These are phyloP conservation scores for Artemisia argyi DNA, from an alignment of 129 eudicot species.

Conservation along the genomic window DNA sequence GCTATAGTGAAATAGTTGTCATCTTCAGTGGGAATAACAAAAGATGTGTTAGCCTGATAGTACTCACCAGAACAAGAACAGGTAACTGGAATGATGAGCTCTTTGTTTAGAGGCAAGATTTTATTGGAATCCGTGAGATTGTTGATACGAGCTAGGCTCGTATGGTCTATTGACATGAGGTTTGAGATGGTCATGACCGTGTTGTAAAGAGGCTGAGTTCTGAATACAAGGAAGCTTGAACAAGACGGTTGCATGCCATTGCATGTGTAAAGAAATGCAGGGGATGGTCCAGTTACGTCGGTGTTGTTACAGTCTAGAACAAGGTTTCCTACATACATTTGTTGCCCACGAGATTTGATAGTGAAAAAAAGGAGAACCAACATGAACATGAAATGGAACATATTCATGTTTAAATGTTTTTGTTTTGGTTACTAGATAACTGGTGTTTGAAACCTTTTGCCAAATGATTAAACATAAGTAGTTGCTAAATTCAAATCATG, in stretches of 20 bases:
- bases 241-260: slow-evolving; percentile 48
- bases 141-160: slow-evolving; percentile 45
- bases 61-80: slow-evolving; percentile 72
- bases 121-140: slow-evolving; percentile 28
- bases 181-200: slow-evolving; percentile 53
- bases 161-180: slow-evolving; percentile 48
- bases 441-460: slow-evolving; percentile 6
- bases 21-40: slow-evolving; percentile 13
- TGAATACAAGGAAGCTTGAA: slow-evolving; percentile 50
- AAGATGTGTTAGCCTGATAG: slow-evolving; percentile 66
- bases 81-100: slow-evolving; percentile 58
- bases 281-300: slow-evolving; percentile 45
- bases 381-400: slow-evolving; percentile 24
- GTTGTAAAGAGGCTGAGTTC: slow-evolving; percentile 48
- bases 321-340: slow-evolving; percentile 46
- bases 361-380: slow-evolving; percentile 18
- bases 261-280: slow-evolving; percentile 65
- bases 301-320: slow-evolving; percentile 40
- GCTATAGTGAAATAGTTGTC: slow-evolving; percentile 58
- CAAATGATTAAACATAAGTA: slow-evolving; percentile 25
- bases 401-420: slow-evolving; percentile 31
- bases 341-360: slow-evolving; percentile 37
- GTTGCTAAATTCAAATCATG: slow-evolving; percentile 12
- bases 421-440: slow-evolving; percentile 10
- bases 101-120: slow-evolving; percentile 39